Evolutionary conservation across 208 protist genomes (phyloP).

Genomic region (Leishmania major): DNA sequence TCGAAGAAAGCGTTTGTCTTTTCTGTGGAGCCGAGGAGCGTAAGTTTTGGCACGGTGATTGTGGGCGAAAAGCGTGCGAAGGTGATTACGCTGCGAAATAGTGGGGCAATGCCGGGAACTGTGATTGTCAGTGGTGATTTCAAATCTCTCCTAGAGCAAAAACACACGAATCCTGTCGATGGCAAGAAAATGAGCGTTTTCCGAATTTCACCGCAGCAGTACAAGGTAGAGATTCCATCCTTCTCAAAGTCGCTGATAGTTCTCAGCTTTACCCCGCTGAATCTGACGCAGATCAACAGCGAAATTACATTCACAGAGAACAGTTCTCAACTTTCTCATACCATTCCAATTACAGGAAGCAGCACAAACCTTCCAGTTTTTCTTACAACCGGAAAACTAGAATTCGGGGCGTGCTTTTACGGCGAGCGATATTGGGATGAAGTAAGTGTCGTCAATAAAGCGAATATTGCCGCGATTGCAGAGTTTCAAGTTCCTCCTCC

Average conservation of each 20-base stretch:
- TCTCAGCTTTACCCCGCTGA: constrained; percentile 55
- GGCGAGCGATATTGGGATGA: constrained; percentile 73
- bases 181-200: constrained; percentile 38
- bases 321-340: constrained; percentile 15
- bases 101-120: constrained; percentile 58
- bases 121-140: constrained; percentile 65
- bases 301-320: constrained; percentile 59
- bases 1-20: constrained; percentile 54
- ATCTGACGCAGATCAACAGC: constrained; percentile 35
- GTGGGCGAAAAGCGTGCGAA: constrained; percentile 60
- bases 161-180: constrained; percentile 48
- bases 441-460: constrained; percentile 60
- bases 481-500: constrained; percentile 17
- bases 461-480: constrained; percentile 52
- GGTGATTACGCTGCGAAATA: constrained; percentile 70
- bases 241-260: constrained; percentile 50
- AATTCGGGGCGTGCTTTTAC: constrained; percentile 84
- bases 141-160: constrained; percentile 56
- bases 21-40: constrained; percentile 30
- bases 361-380: constrained; percentile 75
- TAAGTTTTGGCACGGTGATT: constrained; percentile 83
- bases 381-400: constrained; percentile 53
- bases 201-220: constrained; percentile 47
- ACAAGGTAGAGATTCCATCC: constrained; percentile 51
- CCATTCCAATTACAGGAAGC: constrained; percentile 44